phyloP scores from a whole-genome alignment of 352 stramenopile genomes.

The Lagenidium giganteum region DNA sequence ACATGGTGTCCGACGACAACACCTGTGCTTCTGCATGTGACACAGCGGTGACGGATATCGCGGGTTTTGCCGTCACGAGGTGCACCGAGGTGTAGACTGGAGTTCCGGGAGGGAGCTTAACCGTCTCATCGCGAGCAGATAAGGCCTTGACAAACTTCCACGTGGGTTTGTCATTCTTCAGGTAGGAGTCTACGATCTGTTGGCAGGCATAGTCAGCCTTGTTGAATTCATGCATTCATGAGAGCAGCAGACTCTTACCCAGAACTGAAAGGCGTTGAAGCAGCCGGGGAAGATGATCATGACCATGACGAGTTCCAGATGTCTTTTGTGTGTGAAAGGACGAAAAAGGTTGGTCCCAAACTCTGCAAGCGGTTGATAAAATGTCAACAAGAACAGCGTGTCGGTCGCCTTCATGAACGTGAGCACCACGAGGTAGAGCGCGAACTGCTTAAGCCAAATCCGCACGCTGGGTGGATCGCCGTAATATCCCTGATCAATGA shows the following conservation, averaged over 20 bases:
- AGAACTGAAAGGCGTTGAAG: conserved; percentile 72
- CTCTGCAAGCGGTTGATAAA: conserved; percentile 38
- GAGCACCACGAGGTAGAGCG: conserved; percentile 34
- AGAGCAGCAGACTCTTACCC: conserved; percentile 22
- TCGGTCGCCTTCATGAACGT: conserved; percentile 50
- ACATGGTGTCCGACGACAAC: no score
- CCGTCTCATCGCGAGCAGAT: conserved; percentile 26
- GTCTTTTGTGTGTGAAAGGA: conserved; percentile 47
- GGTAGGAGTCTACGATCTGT: conserved; percentile 55
- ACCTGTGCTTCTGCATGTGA: no score
- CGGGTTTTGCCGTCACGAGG: conserved; percentile 10
- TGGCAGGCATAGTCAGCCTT: conserved; percentile 1
- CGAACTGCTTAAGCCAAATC: conserved; percentile 55
- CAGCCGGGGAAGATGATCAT: conserved; percentile 73
- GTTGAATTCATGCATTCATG: not conserved
- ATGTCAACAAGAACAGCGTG: conserved; percentile 29
- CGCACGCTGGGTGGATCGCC: conserved; percentile 49
- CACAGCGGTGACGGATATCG: no score
- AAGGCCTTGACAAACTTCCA: conserved; percentile 31
- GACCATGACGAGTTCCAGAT: conserved; percentile 67
- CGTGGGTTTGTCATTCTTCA: conserved; percentile 42
- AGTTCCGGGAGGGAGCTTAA: conserved; percentile 25
- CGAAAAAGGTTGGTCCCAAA: conserved; percentile 44
- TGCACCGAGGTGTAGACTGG: conserved; percentile 2
- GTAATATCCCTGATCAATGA: conserved; percentile 63